Conservation (phyloP, 2,329 filamentous ascomycete genomes). For the Exophiala lecanii-corni region DNA sequence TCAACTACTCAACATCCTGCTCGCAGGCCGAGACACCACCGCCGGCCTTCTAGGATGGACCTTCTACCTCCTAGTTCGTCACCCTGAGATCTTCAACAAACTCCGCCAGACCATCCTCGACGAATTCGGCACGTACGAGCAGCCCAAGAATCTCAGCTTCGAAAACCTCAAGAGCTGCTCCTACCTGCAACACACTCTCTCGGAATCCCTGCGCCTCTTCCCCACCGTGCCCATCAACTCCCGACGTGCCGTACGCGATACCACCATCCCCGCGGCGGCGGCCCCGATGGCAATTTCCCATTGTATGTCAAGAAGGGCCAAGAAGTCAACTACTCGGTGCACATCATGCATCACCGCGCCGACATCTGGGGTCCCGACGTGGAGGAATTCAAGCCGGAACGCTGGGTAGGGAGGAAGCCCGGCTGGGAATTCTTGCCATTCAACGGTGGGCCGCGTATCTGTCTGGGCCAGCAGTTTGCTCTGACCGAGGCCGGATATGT, state of each 20-base stretch:
- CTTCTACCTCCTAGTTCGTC: constrained; percentile 44
- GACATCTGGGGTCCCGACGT: constrained; percentile 25
- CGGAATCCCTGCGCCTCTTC: constrained; percentile 40
- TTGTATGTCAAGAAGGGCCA: constrained; percentile 42
- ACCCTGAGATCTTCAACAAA: constrained; percentile 34
- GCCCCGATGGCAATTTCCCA: constrained; percentile 45
- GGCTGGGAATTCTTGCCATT: constrained; percentile 51
- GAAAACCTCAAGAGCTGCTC: constrained; percentile 38
- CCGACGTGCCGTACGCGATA: constrained; percentile 37
- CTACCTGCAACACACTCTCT: constrained; percentile 31
- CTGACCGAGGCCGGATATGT: constrained; percentile 66
- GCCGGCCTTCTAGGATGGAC: constrained; percentile 43
- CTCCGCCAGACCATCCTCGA: constrained; percentile 34
- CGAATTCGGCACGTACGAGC: constrained; percentile 39
- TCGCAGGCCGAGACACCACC: constrained; percentile 53
- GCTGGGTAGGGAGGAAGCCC: constrained; percentile 68
- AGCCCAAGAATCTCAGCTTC: constrained; percentile 40
- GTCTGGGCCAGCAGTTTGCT: constrained; percentile 62
- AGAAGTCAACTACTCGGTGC: constrained; percentile 40
- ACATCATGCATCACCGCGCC: constrained; percentile 47
- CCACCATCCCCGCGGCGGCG: constrained; percentile 52
- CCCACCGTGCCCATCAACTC: constrained; percentile 45
- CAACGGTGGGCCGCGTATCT: constrained; percentile 27
- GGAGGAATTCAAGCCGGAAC: constrained; percentile 57
- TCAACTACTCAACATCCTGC: constrained; percentile 48